Evolutionary conservation across 1,284 basidiomycete genomes (phyloP).

Genomic region (Sanghuangporus weigelae): DNA sequence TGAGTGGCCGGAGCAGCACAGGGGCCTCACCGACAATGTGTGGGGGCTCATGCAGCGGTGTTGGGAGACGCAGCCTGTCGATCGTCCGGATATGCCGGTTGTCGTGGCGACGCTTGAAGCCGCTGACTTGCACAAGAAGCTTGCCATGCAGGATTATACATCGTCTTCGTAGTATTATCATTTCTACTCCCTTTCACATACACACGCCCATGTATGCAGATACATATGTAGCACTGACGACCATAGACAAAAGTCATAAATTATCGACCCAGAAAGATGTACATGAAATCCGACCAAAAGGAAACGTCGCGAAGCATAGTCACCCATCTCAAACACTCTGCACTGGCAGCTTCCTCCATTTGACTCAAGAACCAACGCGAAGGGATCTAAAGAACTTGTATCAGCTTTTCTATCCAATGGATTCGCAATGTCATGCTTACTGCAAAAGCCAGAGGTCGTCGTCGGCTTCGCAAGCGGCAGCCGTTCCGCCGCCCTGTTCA

Average conservation of each 20-base stretch:
- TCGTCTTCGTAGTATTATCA: neutral
- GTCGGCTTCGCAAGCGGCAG: constrained; percentile 6
- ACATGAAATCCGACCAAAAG: neutral
- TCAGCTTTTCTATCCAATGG: neutral
- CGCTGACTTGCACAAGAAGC: neutral
- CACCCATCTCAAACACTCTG: neutral
- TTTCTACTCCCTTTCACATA: too few species aligned
- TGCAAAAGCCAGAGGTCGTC: constrained; percentile 12
- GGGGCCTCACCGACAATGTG: neutral
- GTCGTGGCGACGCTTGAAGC: neutral
- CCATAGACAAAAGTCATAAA: neutral
- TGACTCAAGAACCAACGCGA: neutral
- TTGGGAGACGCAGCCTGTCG: neutral
- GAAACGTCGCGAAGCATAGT: neutral
- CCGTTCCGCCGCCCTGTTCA: constrained; percentile 11
- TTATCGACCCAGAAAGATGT: neutral
- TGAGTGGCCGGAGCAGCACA: neutral
- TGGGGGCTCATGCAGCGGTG: constrained; percentile 10
- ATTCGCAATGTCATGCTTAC: neutral
- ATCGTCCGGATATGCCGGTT: constrained; percentile 3
- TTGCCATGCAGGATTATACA: neutral
- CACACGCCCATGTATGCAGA: too few species aligned
- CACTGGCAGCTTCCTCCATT: neutral
- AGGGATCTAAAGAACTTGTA: neutral
- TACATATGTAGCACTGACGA: neutral